These are phyloP conservation scores for Heteromeles arbutifolia DNA, from an alignment of 306 rosid species.

Conservation along the genomic window DNA sequence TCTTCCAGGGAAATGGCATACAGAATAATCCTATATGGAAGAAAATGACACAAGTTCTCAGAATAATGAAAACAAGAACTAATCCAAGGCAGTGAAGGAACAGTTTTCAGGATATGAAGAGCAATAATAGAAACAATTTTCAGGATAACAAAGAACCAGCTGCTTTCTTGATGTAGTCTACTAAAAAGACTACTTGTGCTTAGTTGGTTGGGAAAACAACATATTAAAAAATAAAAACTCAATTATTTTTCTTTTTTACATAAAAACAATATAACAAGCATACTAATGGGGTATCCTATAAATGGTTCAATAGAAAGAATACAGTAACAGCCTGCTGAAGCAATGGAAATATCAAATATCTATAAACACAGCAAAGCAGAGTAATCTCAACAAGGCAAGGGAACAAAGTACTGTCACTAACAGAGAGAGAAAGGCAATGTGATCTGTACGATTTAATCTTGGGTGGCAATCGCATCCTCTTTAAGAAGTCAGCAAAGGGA, in stretches of 20 bases:
- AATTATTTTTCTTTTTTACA: background rate
- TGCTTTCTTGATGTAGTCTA: background rate
- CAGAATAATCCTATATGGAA: constrained; percentile 59
- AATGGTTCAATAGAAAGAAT: background rate
- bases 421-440: constrained; percentile 30
- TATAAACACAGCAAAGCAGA: background rate
- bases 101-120: background rate
- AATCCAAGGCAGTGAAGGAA: background rate
- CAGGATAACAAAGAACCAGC: background rate
- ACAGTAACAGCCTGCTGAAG: background rate
- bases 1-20: constrained; percentile 84
- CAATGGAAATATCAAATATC: background rate
- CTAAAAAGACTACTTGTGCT: background rate
- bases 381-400: background rate
- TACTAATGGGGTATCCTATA: background rate
- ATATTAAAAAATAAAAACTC: background rate
- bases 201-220: background rate
- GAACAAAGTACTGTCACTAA: constrained; percentile 39
- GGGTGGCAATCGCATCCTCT: constrained; percentile 60
- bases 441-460: constrained; percentile 82
- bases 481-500: constrained; percentile 62
- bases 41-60: background rate
- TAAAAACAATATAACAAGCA: background rate
- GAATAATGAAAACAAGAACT: background rate
- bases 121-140: background rate